These are phyloP conservation scores for Arctium minus DNA, from an alignment of 129 eudicot species.

Conservation along the genomic window DNA sequence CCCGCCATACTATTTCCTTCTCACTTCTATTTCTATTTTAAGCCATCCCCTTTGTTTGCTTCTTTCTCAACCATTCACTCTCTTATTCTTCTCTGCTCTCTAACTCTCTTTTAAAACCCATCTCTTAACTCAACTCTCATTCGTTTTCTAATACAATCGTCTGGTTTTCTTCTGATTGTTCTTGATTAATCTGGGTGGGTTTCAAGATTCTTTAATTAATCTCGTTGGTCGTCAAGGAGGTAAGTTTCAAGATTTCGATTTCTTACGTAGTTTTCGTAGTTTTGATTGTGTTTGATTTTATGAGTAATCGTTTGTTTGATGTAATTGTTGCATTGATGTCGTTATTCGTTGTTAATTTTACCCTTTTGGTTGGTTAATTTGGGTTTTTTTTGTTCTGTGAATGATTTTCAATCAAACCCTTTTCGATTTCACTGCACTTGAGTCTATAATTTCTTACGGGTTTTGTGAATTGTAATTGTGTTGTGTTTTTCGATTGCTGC, in stretches of 20 bases:
- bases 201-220: not conserved
- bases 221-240: slow-evolving; percentile 6
- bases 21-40: slow-evolving; percentile 16
- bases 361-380: not conserved
- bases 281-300: not conserved
- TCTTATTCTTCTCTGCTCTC: slow-evolving; percentile 5
- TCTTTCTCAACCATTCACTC: slow-evolving; percentile 32
- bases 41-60: slow-evolving; percentile 2
- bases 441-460: not conserved
- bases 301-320: not conserved
- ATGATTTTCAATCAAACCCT: slow-evolving; percentile 1
- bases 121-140: not conserved
- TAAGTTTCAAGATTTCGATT: slow-evolving; percentile 6
- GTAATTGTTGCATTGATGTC: not conserved
- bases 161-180: not conserved
- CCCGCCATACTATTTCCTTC: slow-evolving; percentile 15
- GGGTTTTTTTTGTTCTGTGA: not conserved
- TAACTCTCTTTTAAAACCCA: slow-evolving; percentile 17
- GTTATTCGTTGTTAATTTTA: not conserved
- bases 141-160: not conserved
- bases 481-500: not conserved
- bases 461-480: not conserved
- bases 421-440: not conserved
- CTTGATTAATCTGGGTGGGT: not conserved
- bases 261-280: not conserved